Percentiles rank a stretch among this genome's conserved stretches.
Conservation (phyloP, 2,329 filamentous ascomycete species). For the Ophiocordyceps sinensis region DNA sequence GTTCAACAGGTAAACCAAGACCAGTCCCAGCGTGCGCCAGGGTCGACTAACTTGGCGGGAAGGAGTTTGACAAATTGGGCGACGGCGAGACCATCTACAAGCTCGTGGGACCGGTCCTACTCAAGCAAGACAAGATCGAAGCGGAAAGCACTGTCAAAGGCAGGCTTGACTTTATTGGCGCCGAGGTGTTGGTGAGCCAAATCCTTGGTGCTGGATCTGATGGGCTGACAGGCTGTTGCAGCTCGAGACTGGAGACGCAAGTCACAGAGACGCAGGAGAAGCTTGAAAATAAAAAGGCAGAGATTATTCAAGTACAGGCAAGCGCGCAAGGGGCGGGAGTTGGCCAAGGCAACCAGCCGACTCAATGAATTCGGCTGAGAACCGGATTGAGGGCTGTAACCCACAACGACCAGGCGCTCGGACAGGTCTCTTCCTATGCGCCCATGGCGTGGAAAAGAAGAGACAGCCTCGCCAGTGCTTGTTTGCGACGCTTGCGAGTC, state of each 20-base stretch:
- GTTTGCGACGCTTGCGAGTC: no score
- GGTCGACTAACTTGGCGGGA: neutral
- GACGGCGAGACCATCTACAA: constrained; percentile 91
- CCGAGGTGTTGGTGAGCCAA: constrained; percentile 63
- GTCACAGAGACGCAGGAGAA: constrained; percentile 42
- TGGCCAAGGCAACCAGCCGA: constrained; percentile 15
- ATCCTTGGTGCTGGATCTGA: neutral
- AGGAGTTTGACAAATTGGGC: constrained; percentile 72
- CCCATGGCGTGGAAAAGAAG: no score
- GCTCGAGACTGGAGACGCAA: constrained; percentile 29
- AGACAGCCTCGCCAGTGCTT: no score
- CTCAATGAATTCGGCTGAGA: constrained; percentile 2
- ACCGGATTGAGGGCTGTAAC: neutral
- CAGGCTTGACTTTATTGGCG: constrained; percentile 79
- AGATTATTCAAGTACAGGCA: constrained; percentile 43
- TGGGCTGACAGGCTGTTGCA: constrained; percentile 9
- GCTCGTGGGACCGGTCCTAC: constrained; percentile 75
- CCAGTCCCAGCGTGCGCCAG: neutral
- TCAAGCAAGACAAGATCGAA: constrained; percentile 90
- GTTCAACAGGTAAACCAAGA: constrained; percentile 54
- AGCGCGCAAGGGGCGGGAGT: constrained; percentile 28
- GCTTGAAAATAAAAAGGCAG: constrained; percentile 42
- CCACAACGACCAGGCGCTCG: no score
- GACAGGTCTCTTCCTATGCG: no score
- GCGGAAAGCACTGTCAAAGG: constrained; percentile 84